Evolutionary conservation across 148 eudicot species (phyloP), one percentile per base, ranked within the genome.

Genomic region (Rhododendron molle): DNA sequence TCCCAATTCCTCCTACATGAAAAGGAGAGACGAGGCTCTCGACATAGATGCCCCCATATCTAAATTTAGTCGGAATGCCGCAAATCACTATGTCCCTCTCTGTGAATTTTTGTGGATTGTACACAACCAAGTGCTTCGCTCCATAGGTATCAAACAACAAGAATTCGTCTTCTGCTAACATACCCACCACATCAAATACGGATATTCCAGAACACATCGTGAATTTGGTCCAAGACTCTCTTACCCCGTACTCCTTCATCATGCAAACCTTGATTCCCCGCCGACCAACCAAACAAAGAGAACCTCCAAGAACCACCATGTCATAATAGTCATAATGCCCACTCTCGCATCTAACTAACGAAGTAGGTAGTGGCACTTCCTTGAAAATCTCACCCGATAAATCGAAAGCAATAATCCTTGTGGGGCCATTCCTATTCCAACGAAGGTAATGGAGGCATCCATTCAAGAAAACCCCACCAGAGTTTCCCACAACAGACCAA

Each of bases 121-220:
- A 56, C 62, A 56, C 62, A 18, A 20, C 7, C 8, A 56, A 52
- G 3, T 52, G 23, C 7, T 5, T 5, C 7, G 1, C 23, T 18
- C 1, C 7, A 52, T 2, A 3, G 15, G 4, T 0, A 0, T 52
- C 20, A 15, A 52, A 3, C 62, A 56, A 56, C 62, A 56, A 4
- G 3, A 18, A 4, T 20, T 56, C n/a, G 7, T 56, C 62, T 56
- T 56, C 62, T 1, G 62, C 62, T 20, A 20, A 3, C 62, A 56
- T 20, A 0, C n/a, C 2, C 18, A 52, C 5, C 16, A 11, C 12
- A 11, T 9, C 14, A 11, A 13, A 12, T 2, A 1, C 0, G 0
- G 0, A 13, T 4, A 2, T 10, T 14, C 3, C 56, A 14, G 56
- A 2, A 11, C 12, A 47, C 50, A 5, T 52, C 7, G 21, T 56